Conservation (phyloP, 192 early-diverging fungal genomes). For the Coemansia javaensis region DNA sequence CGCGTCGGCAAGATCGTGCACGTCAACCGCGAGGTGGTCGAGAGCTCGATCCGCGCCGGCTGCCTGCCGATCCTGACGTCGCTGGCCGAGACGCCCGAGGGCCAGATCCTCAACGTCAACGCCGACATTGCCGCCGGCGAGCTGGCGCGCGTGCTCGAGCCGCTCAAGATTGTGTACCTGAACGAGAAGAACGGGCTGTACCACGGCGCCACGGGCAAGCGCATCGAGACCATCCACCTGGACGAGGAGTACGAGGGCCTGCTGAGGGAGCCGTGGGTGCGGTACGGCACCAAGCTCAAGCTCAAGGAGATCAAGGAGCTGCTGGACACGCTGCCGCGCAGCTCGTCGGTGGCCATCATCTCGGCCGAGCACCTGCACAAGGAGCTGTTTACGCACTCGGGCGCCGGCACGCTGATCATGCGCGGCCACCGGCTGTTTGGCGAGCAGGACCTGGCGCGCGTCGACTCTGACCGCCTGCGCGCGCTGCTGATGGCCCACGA, state of each 20-base stretch:
- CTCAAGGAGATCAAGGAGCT: constrained; percentile 97
- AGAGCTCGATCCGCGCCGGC: constrained; percentile 89
- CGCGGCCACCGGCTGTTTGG: constrained; percentile 88
- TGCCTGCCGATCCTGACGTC: constrained; percentile 94
- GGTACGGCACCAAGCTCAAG: constrained; percentile 97
- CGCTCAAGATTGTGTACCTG: constrained; percentile 94
- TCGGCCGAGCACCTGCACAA: constrained; percentile 98
- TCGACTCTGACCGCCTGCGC: constrained; percentile 80
- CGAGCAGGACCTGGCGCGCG: constrained; percentile 57
- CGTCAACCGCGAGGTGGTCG: constrained; percentile 91
- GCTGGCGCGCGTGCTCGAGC: constrained; percentile 91
- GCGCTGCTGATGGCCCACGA: constrained; percentile 73
- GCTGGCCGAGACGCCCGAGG: constrained; percentile 89
- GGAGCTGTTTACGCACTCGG: constrained; percentile 96
- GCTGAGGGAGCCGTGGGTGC: constrained; percentile 93
- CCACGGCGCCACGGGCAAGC: constrained; percentile 90
- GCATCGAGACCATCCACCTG: constrained; percentile 94
- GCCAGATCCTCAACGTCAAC: constrained; percentile 98
- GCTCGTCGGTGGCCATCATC: constrained; percentile 98
- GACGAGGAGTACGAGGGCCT: constrained; percentile 98
- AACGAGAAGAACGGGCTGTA: constrained; percentile 98
- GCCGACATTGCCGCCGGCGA: constrained; percentile 98
- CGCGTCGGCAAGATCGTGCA: constrained; percentile 86
- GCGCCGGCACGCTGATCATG: constrained; percentile 96
- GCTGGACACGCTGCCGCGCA: constrained; percentile 90